Evolutionary conservation across 768 basidiomycete genomes (phyloP).

Genomic region (Mycena epipterygia): DNA sequence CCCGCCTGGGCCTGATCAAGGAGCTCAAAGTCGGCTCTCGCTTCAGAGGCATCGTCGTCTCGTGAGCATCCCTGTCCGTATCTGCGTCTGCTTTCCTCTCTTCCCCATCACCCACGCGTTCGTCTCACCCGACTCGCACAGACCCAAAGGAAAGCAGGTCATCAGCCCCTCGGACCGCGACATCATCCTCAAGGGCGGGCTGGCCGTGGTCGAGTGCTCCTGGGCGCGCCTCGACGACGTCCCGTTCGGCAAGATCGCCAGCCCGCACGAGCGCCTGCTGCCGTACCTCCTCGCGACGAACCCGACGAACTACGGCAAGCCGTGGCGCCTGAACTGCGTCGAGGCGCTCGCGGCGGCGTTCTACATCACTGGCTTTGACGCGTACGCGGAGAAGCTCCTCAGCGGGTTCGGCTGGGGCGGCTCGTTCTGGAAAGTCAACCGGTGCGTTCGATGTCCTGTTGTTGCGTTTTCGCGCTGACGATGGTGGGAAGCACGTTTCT

Average conservation of each 20-base stretch:
- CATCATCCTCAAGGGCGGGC: slow-evolving; percentile 77
- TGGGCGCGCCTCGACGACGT: slow-evolving; percentile 98
- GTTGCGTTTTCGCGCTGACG: too few relatives aligned
- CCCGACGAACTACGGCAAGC: slow-evolving; percentile 98
- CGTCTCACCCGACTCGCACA: slow-evolving; percentile 45
- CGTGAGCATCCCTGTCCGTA: slow-evolving; percentile 67
- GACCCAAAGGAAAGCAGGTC: slow-evolving; percentile 85
- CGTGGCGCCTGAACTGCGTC: slow-evolving; percentile 95
- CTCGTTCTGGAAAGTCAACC: slow-evolving; percentile 89
- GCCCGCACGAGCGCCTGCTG: slow-evolving; percentile 91
- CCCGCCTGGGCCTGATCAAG: slow-evolving; percentile 86
- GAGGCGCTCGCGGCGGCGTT: slow-evolving; percentile 96
- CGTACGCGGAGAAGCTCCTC: slow-evolving; percentile 84
- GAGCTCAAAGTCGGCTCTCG: slow-evolving; percentile 87
- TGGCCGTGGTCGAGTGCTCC: slow-evolving; percentile 99
- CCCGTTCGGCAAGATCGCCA: slow-evolving; percentile 93
- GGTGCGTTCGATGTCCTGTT: slow-evolving; percentile 56
- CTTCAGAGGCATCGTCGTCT: slow-evolving; percentile 94
- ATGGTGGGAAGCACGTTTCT: slow-evolving; percentile 66
- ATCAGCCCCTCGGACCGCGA: slow-evolving; percentile 90
- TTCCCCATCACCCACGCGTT: background rate
- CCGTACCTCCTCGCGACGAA: slow-evolving; percentile 97
- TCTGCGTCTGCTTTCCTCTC: slow-evolving; percentile 12
- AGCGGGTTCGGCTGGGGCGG: slow-evolving; percentile 92
- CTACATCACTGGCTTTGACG: slow-evolving; percentile 90